Evolutionary conservation across 306 rosid genomes (phyloP).

Genomic region (Arachis stenosperma): DNA sequence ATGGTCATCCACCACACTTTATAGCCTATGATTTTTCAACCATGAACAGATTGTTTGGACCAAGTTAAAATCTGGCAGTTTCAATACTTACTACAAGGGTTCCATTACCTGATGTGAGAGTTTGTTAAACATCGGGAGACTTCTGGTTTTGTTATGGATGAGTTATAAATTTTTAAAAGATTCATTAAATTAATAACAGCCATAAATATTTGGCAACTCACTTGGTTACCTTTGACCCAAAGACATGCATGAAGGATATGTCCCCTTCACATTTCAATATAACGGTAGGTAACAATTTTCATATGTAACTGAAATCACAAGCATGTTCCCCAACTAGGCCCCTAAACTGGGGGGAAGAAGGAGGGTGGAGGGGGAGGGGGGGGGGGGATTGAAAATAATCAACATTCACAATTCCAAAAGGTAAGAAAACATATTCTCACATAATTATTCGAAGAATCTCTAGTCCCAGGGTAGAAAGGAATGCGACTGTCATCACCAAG

Average conservation of each 20-base stretch:
- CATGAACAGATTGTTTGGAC: conserved; percentile 1
- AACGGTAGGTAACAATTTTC: conserved; percentile 26
- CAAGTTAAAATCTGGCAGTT: background rate
- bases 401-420: conserved; percentile 8
- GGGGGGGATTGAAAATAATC: background rate
- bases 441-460: conserved; percentile 37
- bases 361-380: no score
- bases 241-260: background rate
- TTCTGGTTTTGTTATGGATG: background rate
- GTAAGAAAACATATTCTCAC: conserved; percentile 39
- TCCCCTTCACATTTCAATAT: background rate
- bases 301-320: background rate
- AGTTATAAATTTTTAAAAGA: no score
- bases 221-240: background rate
- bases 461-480: conserved; percentile 46
- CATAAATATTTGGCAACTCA: background rate
- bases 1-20: conserved; percentile 22
- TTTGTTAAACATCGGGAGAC: background rate
- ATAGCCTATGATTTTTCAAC: conserved; percentile 16
- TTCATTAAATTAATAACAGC: background rate
- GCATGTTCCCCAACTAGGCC: conserved; percentile 12
- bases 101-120: background rate
- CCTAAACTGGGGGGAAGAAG: background rate
- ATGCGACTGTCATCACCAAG: conserved; percentile 51
- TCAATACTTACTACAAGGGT: background rate